phyloP scores from a whole-genome alignment of 179 eudicot species.

The Pouteria campechiana region DNA sequence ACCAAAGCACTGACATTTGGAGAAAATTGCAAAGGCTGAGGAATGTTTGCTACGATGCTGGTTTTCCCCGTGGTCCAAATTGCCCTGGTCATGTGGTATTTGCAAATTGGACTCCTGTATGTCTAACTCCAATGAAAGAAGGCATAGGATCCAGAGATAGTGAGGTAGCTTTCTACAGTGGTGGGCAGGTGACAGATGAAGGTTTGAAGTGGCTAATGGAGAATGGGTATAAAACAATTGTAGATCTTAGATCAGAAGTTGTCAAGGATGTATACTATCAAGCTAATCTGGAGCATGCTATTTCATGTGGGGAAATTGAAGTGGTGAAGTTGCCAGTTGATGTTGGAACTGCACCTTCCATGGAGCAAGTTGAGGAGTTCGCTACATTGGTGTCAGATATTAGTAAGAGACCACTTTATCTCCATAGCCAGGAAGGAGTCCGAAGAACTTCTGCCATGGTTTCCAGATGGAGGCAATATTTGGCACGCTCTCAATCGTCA shows the following conservation, averaged over 20 bases:
- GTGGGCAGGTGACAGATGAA: conserved; percentile 94
- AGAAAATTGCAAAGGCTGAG: conserved; percentile 73
- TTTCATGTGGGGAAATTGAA: conserved; percentile 56
- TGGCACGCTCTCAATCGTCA: conserved; percentile 32
- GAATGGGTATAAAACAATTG: conserved; percentile 68
- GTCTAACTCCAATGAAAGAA: conserved; percentile 41
- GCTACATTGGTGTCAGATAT: conserved; percentile 61
- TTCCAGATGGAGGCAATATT: conserved; percentile 84
- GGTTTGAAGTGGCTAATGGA: conserved; percentile 72
- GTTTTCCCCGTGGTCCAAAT: conserved; percentile 62
- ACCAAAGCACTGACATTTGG: conserved; percentile 57
- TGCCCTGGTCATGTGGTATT: conserved; percentile 61
- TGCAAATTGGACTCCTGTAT: conserved; percentile 83
- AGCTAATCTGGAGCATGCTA: conserved; percentile 39
- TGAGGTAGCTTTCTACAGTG: conserved; percentile 75
- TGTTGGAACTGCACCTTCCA: conserved; percentile 70
- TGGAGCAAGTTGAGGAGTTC: conserved; percentile 82
- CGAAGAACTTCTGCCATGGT: conserved; percentile 84
- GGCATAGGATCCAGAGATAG: conserved; percentile 23
- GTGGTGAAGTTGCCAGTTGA: conserved; percentile 68
- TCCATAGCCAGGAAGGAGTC: conserved; percentile 91
- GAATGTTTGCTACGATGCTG: conserved; percentile 85
- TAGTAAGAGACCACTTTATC: conserved; percentile 53
- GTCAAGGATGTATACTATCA: conserved; percentile 66
- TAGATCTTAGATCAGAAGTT: conserved; percentile 80